Base-by-base conservation (phyloP, 345 rosid genomes). In the Corchorus capsularis region DNA sequence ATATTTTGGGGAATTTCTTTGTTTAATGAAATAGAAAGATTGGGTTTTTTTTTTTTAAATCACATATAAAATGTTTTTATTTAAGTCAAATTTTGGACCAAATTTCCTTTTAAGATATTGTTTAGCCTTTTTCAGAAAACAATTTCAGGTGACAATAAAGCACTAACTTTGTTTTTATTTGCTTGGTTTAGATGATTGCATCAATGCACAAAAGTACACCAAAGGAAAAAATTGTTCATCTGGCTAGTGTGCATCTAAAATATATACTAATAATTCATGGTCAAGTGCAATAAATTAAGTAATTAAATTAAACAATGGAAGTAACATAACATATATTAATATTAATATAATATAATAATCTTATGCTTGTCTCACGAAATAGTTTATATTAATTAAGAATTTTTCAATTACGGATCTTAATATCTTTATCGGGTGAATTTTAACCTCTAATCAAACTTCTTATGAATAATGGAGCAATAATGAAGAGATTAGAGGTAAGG, bases 71-170 rank as follows among this genome's bases (percentile, higher is more conserved):
- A 6, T 27, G 1, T 13, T 35, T 15, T 62, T 0, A 15, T 35
- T 62, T 0, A 15, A 61, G 63, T 61, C 75, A 77, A 70, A 49
- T 2, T 59, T 57, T 57, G 61, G 35, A 76, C 69, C 74, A 46
- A 70, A 27, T 32, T 8, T 5, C 0, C 47, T 4, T 39, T 41
- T 43, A 19, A 62, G 60, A 35, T 49, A 22, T 67, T 47, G 54
- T 19, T 64, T 74, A 74, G 52, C 43, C 43, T 6, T 75, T 13
- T 27, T 3, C 7, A 35, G 39, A 19, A 63, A 63, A 19, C 64
- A 62, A 34, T 15, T 60, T 22, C 41, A 59, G 57, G 5, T 74
- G 50, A 52, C 37, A 17, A n/a, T n/a, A 2, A 34, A 62, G 34
- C 16, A 3, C 13, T 46, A 34, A 17, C 46, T 27, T 27, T 27